Evolutionary conservation across 2,329 filamentous ascomycete species (phyloP), one percentile per base, ranked within the genome.

Genomic region (Aspergillus unguis): DNA sequence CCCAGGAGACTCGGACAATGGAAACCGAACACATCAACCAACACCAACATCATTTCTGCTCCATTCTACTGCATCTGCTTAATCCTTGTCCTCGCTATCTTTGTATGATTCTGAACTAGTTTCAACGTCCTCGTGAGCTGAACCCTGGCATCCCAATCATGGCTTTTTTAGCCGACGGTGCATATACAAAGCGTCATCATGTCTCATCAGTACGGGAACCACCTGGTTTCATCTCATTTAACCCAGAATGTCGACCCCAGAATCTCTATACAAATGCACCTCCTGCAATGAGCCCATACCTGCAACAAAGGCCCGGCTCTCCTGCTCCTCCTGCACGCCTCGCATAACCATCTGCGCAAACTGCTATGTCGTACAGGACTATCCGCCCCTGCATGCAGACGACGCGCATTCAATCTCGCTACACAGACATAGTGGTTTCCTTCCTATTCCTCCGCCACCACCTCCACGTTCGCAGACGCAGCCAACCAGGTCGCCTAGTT

Each of bases 181-280:
- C 17, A 17, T 17, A 17, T 17, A 17, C 17, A 17, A 17, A 17
- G 17, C 1, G 17, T 17, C 17, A 17, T 17, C 17, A 17, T 17
- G 17, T 17, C 17, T 17, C 17, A 17, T 17, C 17, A 17, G 17
- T 17, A 17, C 17, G 17, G 17, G 17, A 17, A 17, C 17, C 28
- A 10, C 11, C 6, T 23, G 11, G 36, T 23, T n/a, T 11, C 5
- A 6, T 38, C 17, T 26, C n/a, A 2, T 23, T 25, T n/a, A 11
- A 3, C n/a, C 36, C 44, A n/a, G 44, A 10, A 36, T 10, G 10
- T 36, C 33, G 9, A 4, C 28, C 35, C 28, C 11, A 8, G 49
- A 49, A 46, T 44, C 46, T 11, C 51, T 53, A 17, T 53, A 49
- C 27, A 53, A 45, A 28, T 53, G 51, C 11, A 37, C 29, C 6